These are phyloP conservation scores for Blastobotrys petasosporus DNA, from an alignment of 1,139 yeast species.

Conservation along the genomic window DNA sequence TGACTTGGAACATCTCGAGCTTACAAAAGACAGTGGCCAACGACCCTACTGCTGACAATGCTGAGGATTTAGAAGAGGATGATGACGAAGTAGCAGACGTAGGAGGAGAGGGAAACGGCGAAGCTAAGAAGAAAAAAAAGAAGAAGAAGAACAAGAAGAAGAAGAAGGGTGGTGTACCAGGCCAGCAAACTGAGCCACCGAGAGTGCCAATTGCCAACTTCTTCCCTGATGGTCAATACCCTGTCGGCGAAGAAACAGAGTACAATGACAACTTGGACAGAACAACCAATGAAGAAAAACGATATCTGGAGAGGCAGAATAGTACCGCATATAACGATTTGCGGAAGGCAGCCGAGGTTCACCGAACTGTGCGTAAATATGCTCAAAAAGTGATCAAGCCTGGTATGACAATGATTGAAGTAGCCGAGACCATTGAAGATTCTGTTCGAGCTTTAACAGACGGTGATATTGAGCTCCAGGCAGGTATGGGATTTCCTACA, in stretches of 20 bases:
- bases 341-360: conserved; percentile 94
- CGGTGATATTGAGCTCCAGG: conserved; percentile 55
- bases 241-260: conserved; percentile 62
- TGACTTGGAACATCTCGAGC: background rate
- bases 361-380: conserved; percentile 80
- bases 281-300: conserved; percentile 78
- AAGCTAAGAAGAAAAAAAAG: conserved; percentile 38
- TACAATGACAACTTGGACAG: conserved; percentile 70
- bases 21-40: background rate
- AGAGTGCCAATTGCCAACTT: conserved; percentile 50
- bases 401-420: conserved; percentile 86
- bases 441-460: conserved; percentile 70
- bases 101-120: conserved; percentile 14
- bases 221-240: conserved; percentile 70
- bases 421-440: conserved; percentile 85
- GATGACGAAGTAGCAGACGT: conserved; percentile 18
- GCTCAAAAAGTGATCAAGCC: conserved; percentile 74
- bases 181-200: conserved; percentile 44
- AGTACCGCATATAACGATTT: conserved; percentile 73
- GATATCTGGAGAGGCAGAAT: conserved; percentile 68
- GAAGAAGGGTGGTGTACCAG: conserved; percentile 27
- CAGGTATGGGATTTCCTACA: conserved; percentile 97
- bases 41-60: conserved; percentile 3
- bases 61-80: conserved; percentile 19
- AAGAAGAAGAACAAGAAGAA: conserved; percentile 47